Conservation (phyloP, 768 basidiomycete species). For the Gyrodon lividus region DNA sequence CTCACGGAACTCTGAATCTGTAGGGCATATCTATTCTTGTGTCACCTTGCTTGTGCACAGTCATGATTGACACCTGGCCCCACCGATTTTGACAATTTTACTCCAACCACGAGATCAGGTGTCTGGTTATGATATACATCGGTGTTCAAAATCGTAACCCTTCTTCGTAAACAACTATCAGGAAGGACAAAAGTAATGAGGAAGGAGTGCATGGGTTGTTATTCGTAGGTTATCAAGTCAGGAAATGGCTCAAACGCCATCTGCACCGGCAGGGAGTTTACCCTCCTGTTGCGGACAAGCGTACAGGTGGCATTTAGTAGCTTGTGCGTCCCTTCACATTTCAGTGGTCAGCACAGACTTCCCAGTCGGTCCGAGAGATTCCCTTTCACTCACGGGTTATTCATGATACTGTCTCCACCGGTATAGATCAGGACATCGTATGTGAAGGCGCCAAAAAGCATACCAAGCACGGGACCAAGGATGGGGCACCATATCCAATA, state of each 20-base stretch:
- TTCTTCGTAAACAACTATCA: background rate
- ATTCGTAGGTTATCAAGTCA: background rate
- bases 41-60: no score
- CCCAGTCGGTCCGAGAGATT: background rate
- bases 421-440: conserved; percentile 58
- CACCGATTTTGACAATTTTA: no score
- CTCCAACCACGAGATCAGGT: no score
- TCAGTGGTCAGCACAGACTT: background rate
- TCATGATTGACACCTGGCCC: no score
- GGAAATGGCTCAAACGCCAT: background rate
- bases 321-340: background rate
- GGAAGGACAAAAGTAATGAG: background rate
- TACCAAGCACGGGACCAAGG: conserved; percentile 54
- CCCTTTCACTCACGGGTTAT: conserved; percentile 39
- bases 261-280: background rate
- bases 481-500: conserved; percentile 71
- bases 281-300: background rate
- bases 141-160: no score
- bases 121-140: no score
- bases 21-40: background rate
- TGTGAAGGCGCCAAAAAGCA: conserved; percentile 46
- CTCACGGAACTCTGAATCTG: conserved; percentile 7
- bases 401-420: conserved; percentile 50
- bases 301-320: background rate
- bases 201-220: background rate